Evolutionary conservation across 805 yeast species (phyloP), one percentile per base, ranked within the genome.

Genomic region (Zygotorulaspora danielsina): DNA sequence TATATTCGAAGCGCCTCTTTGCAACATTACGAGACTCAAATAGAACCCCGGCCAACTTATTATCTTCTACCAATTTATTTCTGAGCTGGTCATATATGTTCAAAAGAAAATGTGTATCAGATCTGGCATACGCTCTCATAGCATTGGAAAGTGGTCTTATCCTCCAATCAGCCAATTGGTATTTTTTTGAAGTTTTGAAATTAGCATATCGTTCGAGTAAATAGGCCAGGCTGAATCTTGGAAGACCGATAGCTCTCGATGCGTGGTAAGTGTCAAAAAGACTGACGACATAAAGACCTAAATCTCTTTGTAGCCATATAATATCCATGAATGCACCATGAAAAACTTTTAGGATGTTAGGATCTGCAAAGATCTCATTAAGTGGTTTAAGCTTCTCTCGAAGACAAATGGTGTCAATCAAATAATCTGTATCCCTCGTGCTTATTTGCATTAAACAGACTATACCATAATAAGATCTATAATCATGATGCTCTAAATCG

Each of bases 261-360:
- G 98, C 98, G 64, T 82, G 89, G 59, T 74, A 90, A 0, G 98
- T 93, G 62, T 93, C 99, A 60, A 93, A 90, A 19, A 93, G 63
- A 31, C 89, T 75, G 4, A 93, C 98, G 5, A 93, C 66, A 54
- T 93, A 93, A 7, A 93, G 62, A 0, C 99, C 99, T 40, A 93
- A 71, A 57, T 93, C 98, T 48, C 97, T 72, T 66, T 93, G 99
- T 24, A 93, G 69, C 99, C 99, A 93, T 32, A 87, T 80, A 3
- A 93, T 84, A 69, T 93, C 99, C 95, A 87, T 88, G 51, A 78
- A 81, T 0, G 98, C 96, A 45, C 99, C 99, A 61, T 93, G 99
- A 49, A 93, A 78, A 1, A 93, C 94, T 57, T 93, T 93, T 19
- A 86, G 68, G 21, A 90, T 79, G 4, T 64, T 50, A 0, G 97